phyloP scores from a whole-genome alignment of 2,329 filamentous ascomycete genomes.

The Beauveria brongniartii region DNA sequence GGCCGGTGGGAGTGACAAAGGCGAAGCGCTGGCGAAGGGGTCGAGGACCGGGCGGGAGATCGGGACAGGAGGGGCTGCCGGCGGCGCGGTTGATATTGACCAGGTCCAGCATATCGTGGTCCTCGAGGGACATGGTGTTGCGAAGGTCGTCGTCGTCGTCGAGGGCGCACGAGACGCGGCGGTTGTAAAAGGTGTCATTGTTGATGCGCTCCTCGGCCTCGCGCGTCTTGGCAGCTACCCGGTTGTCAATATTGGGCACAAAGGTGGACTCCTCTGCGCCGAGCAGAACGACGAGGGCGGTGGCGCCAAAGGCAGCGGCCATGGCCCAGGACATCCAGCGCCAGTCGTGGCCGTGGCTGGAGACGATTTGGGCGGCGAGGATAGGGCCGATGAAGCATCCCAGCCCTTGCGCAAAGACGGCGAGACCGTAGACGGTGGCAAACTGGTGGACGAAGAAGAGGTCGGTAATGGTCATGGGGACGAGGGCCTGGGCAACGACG shows the following conservation, averaged over 20 bases:
- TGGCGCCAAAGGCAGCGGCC: background rate
- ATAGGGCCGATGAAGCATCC: background rate
- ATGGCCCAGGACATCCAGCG: background rate
- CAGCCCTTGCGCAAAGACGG: background rate
- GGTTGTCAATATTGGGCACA: constrained; percentile 1
- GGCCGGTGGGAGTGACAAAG: background rate
- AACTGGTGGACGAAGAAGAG: constrained; percentile 8
- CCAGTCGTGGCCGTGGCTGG: background rate
- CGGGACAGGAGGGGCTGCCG: background rate
- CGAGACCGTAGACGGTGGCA: background rate
- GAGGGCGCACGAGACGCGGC: background rate
- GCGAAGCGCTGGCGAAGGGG: background rate
- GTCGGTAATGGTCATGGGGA: constrained; percentile 9
- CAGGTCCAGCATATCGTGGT: background rate
- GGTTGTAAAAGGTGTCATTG: background rate
- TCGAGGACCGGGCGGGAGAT: background rate
- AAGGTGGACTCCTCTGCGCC: constrained; percentile 3
- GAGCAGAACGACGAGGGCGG: background rate
- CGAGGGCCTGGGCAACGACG: background rate
- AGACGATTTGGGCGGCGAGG: background rate
- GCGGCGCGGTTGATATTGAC: background rate
- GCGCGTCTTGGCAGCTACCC: background rate
- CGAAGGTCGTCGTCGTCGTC: background rate
- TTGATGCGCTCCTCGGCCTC: background rate
- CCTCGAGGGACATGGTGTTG: background rate